Conservation (phyloP, 257 asterid species). For the Agastache rugosa region DNA sequence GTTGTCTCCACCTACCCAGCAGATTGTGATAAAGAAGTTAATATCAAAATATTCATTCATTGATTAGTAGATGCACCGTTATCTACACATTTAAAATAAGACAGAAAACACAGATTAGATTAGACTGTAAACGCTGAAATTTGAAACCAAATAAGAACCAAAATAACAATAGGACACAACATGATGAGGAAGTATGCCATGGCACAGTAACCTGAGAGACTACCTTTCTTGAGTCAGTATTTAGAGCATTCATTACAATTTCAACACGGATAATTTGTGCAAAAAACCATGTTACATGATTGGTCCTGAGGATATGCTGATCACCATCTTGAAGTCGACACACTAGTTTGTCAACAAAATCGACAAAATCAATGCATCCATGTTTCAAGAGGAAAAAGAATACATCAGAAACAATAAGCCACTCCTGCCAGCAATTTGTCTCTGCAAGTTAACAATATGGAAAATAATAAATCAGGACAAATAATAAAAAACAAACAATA, state of each 20-base stretch:
- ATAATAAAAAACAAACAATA: conserved; percentile 13
- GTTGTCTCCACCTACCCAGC: conserved; percentile 93
- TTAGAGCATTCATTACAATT: conserved; percentile 89
- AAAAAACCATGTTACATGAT: conserved; percentile 96
- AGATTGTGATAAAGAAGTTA: conserved; percentile 30
- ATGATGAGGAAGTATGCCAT: conserved; percentile 27
- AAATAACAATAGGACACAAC: conserved; percentile 23
- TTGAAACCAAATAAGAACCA: conserved; percentile 25
- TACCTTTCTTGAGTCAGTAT: conserved; percentile 88
- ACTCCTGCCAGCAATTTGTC: conserved; percentile 96
- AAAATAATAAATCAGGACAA: conserved; percentile 24
- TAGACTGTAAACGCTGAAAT: conserved; percentile 10
- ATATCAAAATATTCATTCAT: conserved; percentile 29
- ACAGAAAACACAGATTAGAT: conserved; percentile 30
- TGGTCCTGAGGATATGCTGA: conserved; percentile 87
- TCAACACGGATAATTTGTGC: conserved; percentile 97
- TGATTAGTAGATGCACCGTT: conserved; percentile 12
- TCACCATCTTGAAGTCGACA: conserved; percentile 87
- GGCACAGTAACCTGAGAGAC: conserved; percentile 34
- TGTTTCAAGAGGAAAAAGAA: conserved; percentile 92
- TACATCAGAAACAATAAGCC: conserved; percentile 95
- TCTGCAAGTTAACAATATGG: conserved; percentile 59
- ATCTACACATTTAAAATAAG: conserved; percentile 29
- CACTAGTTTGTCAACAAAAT: conserved; percentile 93
- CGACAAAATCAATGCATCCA: conserved; percentile 98